Conservation (phyloP, 257 asterid species). For the Capsicum chinense region DNA sequence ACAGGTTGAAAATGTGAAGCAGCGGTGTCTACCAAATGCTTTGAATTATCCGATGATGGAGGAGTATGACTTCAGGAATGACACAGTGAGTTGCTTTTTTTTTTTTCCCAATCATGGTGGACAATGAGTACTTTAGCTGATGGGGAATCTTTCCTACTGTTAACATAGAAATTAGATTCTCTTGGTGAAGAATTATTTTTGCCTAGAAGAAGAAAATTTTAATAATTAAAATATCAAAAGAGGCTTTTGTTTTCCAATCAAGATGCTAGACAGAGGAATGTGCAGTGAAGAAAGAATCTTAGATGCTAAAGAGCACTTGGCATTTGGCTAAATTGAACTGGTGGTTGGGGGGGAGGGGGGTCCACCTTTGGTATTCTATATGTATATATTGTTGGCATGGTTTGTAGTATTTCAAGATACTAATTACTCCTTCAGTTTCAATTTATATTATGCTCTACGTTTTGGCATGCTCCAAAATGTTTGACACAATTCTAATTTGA, state of each 20-base stretch:
- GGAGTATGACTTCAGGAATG: conserved; percentile 98
- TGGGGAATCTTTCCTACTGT: background rate
- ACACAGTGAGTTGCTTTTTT: conserved; percentile 62
- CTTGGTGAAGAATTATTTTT: background rate
- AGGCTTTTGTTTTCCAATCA: background rate
- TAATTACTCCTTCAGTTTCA: background rate
- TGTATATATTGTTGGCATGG: background rate
- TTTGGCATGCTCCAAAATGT: background rate
- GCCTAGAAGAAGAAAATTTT: background rate
- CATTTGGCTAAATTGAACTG: background rate
- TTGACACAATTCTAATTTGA: background rate
- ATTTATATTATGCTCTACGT: background rate
- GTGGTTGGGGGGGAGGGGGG: too few relatives aligned
- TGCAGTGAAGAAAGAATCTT: background rate
- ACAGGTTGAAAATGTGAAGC: conserved; percentile 85
- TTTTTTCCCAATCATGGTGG: conserved; percentile 1
- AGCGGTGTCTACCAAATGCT: conserved; percentile 91
- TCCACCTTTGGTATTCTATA: too few relatives aligned
- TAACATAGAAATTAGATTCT: background rate
- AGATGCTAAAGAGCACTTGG: background rate
- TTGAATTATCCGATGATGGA: conserved; percentile 97
- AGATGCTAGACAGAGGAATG: background rate
- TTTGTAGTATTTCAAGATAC: background rate
- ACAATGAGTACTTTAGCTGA: background rate
- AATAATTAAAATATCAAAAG: background rate